Evolutionary conservation across 169 alveolate species (phyloP), one percentile per base, ranked within the genome.

Genomic region (Amoebophrya sp.): DNA sequence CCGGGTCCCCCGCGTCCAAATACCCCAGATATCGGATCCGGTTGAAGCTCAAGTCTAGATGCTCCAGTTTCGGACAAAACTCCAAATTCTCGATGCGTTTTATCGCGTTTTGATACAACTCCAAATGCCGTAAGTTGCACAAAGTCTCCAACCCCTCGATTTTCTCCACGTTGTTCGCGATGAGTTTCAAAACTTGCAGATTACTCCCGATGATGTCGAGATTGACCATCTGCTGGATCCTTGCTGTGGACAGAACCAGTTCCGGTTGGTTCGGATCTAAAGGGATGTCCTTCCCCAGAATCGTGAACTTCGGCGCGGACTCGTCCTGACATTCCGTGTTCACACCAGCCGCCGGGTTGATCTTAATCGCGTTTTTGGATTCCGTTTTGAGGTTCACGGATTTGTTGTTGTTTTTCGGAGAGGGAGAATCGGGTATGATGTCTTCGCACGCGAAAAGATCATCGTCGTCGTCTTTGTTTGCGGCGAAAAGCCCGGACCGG

Each of bases 41-140:
- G 92, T 95, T 95, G 89, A 94, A 95, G 40, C 96, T 92, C 39
- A 94, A 41, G 77, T 94, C 95, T 93, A 94, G 35, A 10, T 90
- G 89, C 90, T 94, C 95, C 94, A 94, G 35, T 0, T 90, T 88
- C 77, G 94, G 91, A 91, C 55, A 92, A 41, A 39, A 29, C 77
- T 91, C 94, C 55, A 97, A 89, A 77, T 95, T 96, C 90, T 95
- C 98, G 91, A 96, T 96, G 55, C 91, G 94, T 53, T 96, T 92
- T 39, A 97, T 95, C 92, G 92, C 94, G 94, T 97, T 97, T 55
- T 97, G 96, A 40, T 98, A 98, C 54, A 97, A 95, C 90, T 96
- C 98, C 77, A 97, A 93, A 32, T 95, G 94, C 93, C 92, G 93
- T 94, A 97, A 94, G 33, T 95, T 92, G 90, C 89, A 92, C 47